Base-by-base conservation (phyloP, 257 asterid genomes). In the Lavandula angustifolia region DNA sequence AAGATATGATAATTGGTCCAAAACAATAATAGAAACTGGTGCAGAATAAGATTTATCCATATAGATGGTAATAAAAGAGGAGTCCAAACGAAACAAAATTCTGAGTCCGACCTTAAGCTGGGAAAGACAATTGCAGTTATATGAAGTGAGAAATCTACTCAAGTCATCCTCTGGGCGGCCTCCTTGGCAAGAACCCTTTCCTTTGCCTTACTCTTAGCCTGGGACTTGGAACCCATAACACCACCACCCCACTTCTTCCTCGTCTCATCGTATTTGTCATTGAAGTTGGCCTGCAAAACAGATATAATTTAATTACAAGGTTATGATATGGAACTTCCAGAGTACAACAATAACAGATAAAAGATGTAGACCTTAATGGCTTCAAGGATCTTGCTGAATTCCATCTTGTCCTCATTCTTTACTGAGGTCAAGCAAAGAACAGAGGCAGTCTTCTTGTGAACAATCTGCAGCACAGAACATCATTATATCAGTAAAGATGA, bases 181-280 rank as follows among this genome's bases (percentile, higher is more conserved):
- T 83, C 86, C 76, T 83, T 83, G 0, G 86, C 86, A 9, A 83
- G 73, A 32, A 83, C 52, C 57, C 69, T 78, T 53, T 83, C 85
- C 52, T 83, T 83, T 0, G 89, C 89, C 74, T 83, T 83, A 1
- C 86, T 81, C 71, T 42, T 80, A 7, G 89, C 86, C 53, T 80
- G 86, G 3, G 89, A 83, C 58, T 83, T 83, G 0, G 86, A 83
- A 35, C 89, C 89, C 89, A 83, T 83, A 0, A 83, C 78, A 48
- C 89, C 86, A 8, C 89, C 89, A 1, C 89, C 89, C 89, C 86
- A 83, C 73, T 83, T 83, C 78, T 83, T 83, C 73, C 89, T 71
- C 0, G 73, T 70, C 66, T 83, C 86, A 1, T 83, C 89, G 7
- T 59, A 80, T 18, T 83, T 82, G 40, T 82, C 88, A 1, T 82